Percentiles rank a stretch among this genome's conserved stretches.
These are phyloP conservation scores for Macrotyloma uniflorum DNA, from an alignment of 306 rosid genomes.

Conservation along the genomic window DNA sequence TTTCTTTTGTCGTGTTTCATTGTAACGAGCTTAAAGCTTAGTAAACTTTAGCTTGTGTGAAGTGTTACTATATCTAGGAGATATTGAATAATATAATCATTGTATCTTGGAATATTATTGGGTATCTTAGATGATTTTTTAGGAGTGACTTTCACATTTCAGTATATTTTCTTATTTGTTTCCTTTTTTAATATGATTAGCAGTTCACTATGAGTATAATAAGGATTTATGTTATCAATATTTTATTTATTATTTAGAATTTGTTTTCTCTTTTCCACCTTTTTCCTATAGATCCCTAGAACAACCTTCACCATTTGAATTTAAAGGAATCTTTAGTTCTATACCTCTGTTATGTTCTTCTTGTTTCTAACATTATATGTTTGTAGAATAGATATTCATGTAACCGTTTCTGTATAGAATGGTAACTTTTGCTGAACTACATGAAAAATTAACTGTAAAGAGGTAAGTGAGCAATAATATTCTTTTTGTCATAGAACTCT, in stretches of 20 bases:
- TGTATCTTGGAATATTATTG: background rate
- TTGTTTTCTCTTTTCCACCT: background rate
- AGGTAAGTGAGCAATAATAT: background rate
- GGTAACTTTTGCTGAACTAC: slow-evolving; percentile 7
- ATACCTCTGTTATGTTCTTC: background rate
- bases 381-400: background rate
- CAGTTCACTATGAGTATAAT: background rate
- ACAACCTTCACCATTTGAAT: background rate
- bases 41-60: background rate
- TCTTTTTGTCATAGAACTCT: slow-evolving; percentile 3
- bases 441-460: slow-evolving; percentile 16
- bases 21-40: slow-evolving; percentile 9
- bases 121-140: background rate
- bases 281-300: background rate
- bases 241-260: slow-evolving; percentile 6
- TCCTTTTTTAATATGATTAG: background rate
- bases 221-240: background rate
- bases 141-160: background rate
- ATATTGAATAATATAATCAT: slow-evolving; percentile 7
- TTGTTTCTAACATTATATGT: background rate
- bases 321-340: background rate
- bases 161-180: background rate
- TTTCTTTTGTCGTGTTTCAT: slow-evolving; percentile 9
- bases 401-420: background rate
- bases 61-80: background rate